These are phyloP conservation scores for Mycena epipterygia DNA, from an alignment of 768 basidiomycete genomes.

Conservation along the genomic window DNA sequence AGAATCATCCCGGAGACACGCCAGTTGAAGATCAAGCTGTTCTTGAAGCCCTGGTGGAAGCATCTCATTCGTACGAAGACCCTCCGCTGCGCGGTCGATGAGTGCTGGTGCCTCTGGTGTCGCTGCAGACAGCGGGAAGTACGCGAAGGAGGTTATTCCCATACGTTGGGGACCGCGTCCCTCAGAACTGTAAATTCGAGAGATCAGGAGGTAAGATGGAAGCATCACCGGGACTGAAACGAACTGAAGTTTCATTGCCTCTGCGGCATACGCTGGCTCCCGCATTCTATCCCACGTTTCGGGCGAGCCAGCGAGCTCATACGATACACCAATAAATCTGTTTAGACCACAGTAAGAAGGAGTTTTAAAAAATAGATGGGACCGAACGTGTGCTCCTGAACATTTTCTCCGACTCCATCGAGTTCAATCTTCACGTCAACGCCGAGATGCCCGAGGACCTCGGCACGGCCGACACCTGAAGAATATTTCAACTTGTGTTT, in stretches of 20 bases:
- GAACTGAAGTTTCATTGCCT: conserved; percentile 51
- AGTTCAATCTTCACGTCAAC: conserved; percentile 48
- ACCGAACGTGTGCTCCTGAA: conserved; percentile 62
- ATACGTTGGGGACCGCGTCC: conserved; percentile 10
- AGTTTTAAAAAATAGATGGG: neutral
- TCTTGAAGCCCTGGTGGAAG: conserved; percentile 51
- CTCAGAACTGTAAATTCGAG: neutral
- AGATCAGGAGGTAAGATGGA: neutral
- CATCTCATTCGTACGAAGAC: conserved; percentile 35
- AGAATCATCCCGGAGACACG: conserved; percentile 41
- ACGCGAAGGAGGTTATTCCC: conserved; percentile 46
- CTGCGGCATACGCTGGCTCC: conserved; percentile 42
- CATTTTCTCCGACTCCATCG: conserved; percentile 65
- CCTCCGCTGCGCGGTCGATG: neutral
- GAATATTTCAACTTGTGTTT: neutral
- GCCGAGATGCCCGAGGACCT: conserved; percentile 53
- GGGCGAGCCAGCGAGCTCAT: conserved; percentile 35
- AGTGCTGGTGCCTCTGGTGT: conserved; percentile 29
- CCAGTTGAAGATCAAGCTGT: conserved; percentile 56
- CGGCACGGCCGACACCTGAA: conserved; percentile 13
- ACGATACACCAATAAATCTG: conserved; percentile 19
- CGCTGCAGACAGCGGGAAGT: conserved; percentile 41
- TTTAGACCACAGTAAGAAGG: neutral
- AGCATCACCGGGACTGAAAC: conserved; percentile 7
- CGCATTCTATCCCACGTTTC: conserved; percentile 43